A percentile compares a stretch with the other conserved stretches of the same genome.
phyloP scores from a whole-genome alignment of 768 basidiomycete genomes.

The Leucosporidium yakuticum region DNA sequence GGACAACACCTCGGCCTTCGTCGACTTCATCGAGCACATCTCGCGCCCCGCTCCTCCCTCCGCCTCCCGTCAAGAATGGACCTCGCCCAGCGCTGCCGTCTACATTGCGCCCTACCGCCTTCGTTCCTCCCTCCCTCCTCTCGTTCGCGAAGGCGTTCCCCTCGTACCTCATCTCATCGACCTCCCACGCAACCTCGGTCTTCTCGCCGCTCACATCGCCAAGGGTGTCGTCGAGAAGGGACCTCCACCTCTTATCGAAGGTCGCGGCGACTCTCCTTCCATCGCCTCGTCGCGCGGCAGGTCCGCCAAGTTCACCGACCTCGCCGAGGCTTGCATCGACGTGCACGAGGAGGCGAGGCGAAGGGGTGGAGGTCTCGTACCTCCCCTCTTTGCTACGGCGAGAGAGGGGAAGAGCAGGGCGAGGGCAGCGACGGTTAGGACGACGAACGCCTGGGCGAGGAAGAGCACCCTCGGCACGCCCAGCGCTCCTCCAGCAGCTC shows the following conservation, averaged over 20 bases:
- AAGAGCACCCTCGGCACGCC: too few species aligned
- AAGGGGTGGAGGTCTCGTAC: constrained; percentile 27
- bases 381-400: not conserved
- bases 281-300: constrained; percentile 8
- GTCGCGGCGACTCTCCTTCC: constrained; percentile 12
- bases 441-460: not conserved
- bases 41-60: constrained; percentile 31
- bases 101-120: constrained; percentile 32
- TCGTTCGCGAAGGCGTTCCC: constrained; percentile 55
- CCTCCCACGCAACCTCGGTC: constrained; percentile 68
- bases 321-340: constrained; percentile 23
- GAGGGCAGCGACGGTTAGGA: not conserved
- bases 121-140: constrained; percentile 17
- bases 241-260: constrained; percentile 43
- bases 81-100: constrained; percentile 21
- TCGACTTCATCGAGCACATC: constrained; percentile 55
- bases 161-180: constrained; percentile 69
- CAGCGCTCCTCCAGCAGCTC: not conserved
- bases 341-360: constrained; percentile 24
- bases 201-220: constrained; percentile 67
- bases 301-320: constrained; percentile 4
- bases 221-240: constrained; percentile 57
- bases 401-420: not conserved
- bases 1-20: constrained; percentile 61
- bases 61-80: constrained; percentile 27